phyloP scores from a whole-genome alignment of 306 rosid species.

The Rubus idaeus region DNA sequence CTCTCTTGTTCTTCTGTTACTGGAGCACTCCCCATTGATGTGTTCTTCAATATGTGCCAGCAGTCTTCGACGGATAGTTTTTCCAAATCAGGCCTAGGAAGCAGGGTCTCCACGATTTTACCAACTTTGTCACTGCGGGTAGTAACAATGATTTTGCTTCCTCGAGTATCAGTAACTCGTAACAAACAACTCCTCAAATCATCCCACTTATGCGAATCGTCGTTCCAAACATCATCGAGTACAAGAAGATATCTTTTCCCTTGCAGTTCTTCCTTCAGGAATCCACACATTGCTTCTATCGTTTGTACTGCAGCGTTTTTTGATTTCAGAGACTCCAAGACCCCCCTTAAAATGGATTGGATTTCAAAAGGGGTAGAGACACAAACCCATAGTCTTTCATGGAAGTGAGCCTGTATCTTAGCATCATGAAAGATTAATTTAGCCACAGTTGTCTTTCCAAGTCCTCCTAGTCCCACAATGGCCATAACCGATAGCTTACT shows the following conservation, averaged over 20 bases:
- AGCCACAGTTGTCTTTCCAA: background rate
- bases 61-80: background rate
- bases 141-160: background rate
- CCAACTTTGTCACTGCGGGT: background rate
- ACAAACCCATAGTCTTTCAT: background rate
- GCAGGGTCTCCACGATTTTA: background rate
- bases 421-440: no score
- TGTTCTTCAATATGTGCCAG: background rate
- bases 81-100: background rate
- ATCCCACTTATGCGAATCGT: no score
- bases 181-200: background rate
- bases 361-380: background rate
- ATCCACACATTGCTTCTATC: background rate
- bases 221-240: background rate
- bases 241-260: background rate
- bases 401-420: background rate
- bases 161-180: background rate
- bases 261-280: background rate
- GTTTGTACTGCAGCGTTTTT: no score
- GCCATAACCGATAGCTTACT: background rate
- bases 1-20: background rate
- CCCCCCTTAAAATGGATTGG: background rate
- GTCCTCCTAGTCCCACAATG: background rate
- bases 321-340: background rate
- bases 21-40: background rate